phyloP scores from a whole-genome alignment of 345 rosid species.

The Gossypium turneri region DNA sequence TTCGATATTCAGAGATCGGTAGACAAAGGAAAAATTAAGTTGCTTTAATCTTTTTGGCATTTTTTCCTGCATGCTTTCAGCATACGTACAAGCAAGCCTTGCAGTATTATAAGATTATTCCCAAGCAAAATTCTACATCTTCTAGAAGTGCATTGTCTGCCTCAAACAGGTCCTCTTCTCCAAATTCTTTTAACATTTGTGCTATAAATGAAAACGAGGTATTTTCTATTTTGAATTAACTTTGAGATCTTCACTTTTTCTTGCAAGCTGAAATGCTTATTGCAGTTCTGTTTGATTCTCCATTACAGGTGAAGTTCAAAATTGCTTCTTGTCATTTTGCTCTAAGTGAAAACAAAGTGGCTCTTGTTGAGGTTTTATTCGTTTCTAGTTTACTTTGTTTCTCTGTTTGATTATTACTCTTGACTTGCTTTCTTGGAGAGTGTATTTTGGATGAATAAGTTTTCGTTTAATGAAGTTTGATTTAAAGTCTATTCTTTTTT shows the following conservation, averaged over 20 bases:
- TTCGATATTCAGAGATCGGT: not conserved
- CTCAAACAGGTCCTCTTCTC: constrained; percentile 71
- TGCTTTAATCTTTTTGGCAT: not conserved
- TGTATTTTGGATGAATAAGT: not conserved
- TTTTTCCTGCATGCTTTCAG: constrained; percentile 31
- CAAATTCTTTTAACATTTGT: constrained; percentile 60
- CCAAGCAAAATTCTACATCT: constrained; percentile 66
- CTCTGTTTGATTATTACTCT: not conserved
- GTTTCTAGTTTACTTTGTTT: constrained; percentile 7
- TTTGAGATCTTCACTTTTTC: constrained; percentile 9
- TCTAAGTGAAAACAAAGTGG: constrained; percentile 66
- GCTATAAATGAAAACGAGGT: constrained; percentile 91
- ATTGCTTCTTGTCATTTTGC: constrained; percentile 86
- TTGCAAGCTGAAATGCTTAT: constrained; percentile 11
- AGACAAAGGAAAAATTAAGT: not conserved
- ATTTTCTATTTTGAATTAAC: not conserved
- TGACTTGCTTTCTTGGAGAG: not conserved
- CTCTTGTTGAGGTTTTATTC: constrained; percentile 69
- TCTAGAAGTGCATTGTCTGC: constrained; percentile 67
- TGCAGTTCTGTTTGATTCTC: constrained; percentile 3
- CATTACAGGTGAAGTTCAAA: constrained; percentile 78
- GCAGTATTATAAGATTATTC: constrained; percentile 66
- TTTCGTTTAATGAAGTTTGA: not conserved
- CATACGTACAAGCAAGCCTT: constrained; percentile 80
- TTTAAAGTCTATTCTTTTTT: not conserved